Evolutionary conservation across 129 eudicot species (phyloP).

Genomic region (Pulicaria dysenterica): DNA sequence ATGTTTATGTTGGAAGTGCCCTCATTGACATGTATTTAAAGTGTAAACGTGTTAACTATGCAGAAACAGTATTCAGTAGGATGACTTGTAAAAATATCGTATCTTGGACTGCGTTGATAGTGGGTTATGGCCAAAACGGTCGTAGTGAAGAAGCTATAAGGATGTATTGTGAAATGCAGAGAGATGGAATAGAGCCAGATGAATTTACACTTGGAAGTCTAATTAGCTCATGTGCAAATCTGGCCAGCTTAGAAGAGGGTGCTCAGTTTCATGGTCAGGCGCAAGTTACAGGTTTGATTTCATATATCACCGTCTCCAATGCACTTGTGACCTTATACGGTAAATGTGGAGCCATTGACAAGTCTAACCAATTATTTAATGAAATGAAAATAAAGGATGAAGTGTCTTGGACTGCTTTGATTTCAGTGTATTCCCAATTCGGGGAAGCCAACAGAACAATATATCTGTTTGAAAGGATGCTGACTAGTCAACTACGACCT

Average conservation of each 20-base stretch:
- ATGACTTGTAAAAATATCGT: conserved; percentile 71
- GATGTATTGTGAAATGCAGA: conserved; percentile 66
- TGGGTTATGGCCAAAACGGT: conserved; percentile 89
- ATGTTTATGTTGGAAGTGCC: conserved; percentile 80
- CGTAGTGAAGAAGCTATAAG: conserved; percentile 78
- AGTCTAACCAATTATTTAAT: conserved; percentile 62
- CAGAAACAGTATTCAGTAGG: conserved; percentile 64
- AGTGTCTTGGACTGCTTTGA: conserved; percentile 83
- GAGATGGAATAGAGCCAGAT: conserved; percentile 64
- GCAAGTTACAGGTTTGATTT: conserved; percentile 66
- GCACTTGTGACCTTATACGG: conserved; percentile 82
- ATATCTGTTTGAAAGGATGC: conserved; percentile 66
- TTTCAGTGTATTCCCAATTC: conserved; percentile 81
- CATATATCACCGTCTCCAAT: conserved; percentile 73
- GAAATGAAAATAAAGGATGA: conserved; percentile 69
- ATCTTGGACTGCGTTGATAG: conserved; percentile 92
- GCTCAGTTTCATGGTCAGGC: conserved; percentile 86
- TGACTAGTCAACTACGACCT: conserved; percentile 60
- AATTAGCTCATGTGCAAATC: conserved; percentile 86
- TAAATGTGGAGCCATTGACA: conserved; percentile 82
- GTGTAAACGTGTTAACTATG: conserved; percentile 60
- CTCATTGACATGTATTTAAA: conserved; percentile 89
- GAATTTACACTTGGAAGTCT: conserved; percentile 80
- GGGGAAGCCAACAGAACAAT: conserved; percentile 88
- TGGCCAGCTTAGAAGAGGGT: conserved; percentile 90